A percentile compares a stretch with the other conserved stretches of the same genome.
phyloP scores from a whole-genome alignment of 1,284 basidiomycete species.

The Pseudozyma thailandica region DNA sequence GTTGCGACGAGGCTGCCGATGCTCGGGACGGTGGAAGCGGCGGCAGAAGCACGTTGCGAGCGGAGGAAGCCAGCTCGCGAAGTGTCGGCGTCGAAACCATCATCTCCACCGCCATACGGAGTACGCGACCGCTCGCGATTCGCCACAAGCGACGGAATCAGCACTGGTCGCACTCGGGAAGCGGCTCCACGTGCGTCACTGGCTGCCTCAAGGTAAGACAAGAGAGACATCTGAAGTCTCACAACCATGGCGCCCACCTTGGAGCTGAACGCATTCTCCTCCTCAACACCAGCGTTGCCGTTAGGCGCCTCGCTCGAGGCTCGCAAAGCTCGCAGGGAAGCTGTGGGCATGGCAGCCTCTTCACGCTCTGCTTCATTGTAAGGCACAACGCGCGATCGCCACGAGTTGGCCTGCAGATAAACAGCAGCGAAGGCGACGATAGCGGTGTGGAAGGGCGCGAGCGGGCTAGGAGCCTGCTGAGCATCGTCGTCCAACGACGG shows the following conservation, averaged over 20 bases:
- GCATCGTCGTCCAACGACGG: slow-evolving; percentile 80
- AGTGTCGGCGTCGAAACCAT: slow-evolving; percentile 23
- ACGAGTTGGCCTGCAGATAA: slow-evolving; percentile 76
- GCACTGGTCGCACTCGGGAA: slow-evolving; percentile 33
- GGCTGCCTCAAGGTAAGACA: slow-evolving; percentile 60
- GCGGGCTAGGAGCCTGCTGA: slow-evolving; percentile 73
- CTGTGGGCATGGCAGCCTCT: slow-evolving; percentile 69
- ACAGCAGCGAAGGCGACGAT: slow-evolving; percentile 81
- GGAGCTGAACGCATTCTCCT: slow-evolving; percentile 52
- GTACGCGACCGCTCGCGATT: slow-evolving; percentile 42
- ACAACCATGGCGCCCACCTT: slow-evolving; percentile 42
- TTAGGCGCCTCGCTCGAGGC: slow-evolving; percentile 29
- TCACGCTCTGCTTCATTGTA: slow-evolving; percentile 78
- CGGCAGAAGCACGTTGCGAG: slow-evolving; percentile 34
- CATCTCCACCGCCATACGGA: slow-evolving; percentile 18
- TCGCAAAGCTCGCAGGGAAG: slow-evolving; percentile 36
- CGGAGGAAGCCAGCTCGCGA: slow-evolving; percentile 39
- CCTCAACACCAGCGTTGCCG: slow-evolving; percentile 21
- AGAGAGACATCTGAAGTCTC: slow-evolving; percentile 48
- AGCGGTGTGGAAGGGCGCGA: slow-evolving; percentile 75
- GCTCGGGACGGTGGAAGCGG: slow-evolving; percentile 73
- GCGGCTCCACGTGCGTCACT: slow-evolving; percentile 45
- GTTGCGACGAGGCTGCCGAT: slow-evolving; percentile 80
- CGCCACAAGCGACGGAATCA: slow-evolving; percentile 51
- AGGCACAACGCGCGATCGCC: slow-evolving; percentile 75